Evolutionary conservation across 495 filamentous ascomycete genomes (phyloP).

Genomic region (Pyrenula massariospora): DNA sequence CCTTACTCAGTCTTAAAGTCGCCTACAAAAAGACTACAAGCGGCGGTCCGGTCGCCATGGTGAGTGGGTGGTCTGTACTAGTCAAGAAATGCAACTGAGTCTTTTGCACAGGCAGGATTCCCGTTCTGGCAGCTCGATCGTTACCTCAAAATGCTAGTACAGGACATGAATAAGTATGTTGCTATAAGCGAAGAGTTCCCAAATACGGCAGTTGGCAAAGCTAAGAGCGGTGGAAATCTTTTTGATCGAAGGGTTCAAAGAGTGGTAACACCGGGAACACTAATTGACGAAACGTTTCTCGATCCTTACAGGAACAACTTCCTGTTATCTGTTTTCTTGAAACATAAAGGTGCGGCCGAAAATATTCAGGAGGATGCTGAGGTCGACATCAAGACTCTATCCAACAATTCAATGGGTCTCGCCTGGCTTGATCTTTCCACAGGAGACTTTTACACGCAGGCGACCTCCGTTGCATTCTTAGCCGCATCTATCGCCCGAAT

Average conservation of each 20-base stretch:
- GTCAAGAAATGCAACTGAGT: not conserved
- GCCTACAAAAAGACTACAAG: constrained; percentile 59
- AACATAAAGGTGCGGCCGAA: constrained; percentile 4
- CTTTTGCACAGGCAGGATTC: constrained; percentile 59
- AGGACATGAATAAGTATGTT: constrained; percentile 81
- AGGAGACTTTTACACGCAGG: constrained; percentile 81
- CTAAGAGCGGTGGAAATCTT: constrained; percentile 60
- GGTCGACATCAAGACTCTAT: constrained; percentile 23
- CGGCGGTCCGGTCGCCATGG: constrained; percentile 66
- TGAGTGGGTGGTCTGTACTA: constrained; percentile 10
- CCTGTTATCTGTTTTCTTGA: constrained; percentile 51
- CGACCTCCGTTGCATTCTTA: constrained; percentile 59
- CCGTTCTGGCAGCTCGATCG: constrained; percentile 85
- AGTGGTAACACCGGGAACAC: constrained; percentile 83
- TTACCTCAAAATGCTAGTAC: constrained; percentile 82
- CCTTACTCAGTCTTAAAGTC: constrained; percentile 79
- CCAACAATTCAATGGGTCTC: constrained; percentile 52
- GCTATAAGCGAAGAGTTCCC: constrained; percentile 90
- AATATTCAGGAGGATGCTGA: constrained; percentile 6
- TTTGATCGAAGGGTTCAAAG: constrained; percentile 77
- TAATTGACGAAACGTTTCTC: constrained; percentile 97
- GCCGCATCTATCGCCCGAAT: constrained; percentile 71
- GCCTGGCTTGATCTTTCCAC: constrained; percentile 95
- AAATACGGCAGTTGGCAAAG: constrained; percentile 50
- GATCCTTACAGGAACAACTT: constrained; percentile 89